A percentile compares a stretch with the other conserved stretches of the same genome.
Evolutionary conservation across 257 asterid species (phyloP).

Genomic region (Dorcoceras hygrometricum): DNA sequence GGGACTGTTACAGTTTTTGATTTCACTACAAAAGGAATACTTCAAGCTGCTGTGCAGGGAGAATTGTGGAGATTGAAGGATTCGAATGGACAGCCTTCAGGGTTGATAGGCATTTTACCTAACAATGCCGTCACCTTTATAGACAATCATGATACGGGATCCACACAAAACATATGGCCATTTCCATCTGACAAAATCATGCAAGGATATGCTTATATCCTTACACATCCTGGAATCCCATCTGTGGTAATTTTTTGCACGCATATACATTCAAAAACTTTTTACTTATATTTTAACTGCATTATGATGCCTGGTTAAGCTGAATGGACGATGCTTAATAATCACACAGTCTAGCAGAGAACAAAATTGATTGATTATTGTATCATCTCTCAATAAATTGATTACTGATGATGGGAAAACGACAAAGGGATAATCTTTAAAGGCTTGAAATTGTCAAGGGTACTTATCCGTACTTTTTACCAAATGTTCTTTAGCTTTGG

Average conservation of each 20-base stretch:
- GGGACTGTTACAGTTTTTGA: slow-evolving; percentile 63
- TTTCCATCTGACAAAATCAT: slow-evolving; percentile 71
- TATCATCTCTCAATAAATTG: too few species aligned
- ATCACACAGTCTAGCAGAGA: too few species aligned
- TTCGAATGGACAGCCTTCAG: slow-evolving; percentile 59
- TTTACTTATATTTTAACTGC: neutral
- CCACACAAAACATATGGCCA: slow-evolving; percentile 67
- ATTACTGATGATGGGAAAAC: too few species aligned
- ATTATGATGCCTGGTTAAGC: too few species aligned
- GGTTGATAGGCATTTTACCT: slow-evolving; percentile 71
- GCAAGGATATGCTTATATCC: slow-evolving; percentile 82
- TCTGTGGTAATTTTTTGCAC: slow-evolving; percentile 39
- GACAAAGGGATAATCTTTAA: too few species aligned
- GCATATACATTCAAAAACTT: neutral
- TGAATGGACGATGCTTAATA: too few species aligned
- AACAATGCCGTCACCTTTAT: slow-evolving; percentile 70
- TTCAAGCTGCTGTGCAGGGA: slow-evolving; percentile 72
- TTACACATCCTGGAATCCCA: slow-evolving; percentile 85
- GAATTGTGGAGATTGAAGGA: slow-evolving; percentile 74
- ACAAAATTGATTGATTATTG: too few species aligned
- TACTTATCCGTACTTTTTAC: too few species aligned
- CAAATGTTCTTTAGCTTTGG: too few species aligned
- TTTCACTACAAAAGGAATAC: slow-evolving; percentile 74
- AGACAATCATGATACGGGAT: slow-evolving; percentile 85
- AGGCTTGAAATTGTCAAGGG: too few species aligned